A percentile compares a stretch with the other conserved stretches of the same genome.
Conservation (phyloP, 768 basidiomycete genomes). For the Terana coerulea region DNA sequence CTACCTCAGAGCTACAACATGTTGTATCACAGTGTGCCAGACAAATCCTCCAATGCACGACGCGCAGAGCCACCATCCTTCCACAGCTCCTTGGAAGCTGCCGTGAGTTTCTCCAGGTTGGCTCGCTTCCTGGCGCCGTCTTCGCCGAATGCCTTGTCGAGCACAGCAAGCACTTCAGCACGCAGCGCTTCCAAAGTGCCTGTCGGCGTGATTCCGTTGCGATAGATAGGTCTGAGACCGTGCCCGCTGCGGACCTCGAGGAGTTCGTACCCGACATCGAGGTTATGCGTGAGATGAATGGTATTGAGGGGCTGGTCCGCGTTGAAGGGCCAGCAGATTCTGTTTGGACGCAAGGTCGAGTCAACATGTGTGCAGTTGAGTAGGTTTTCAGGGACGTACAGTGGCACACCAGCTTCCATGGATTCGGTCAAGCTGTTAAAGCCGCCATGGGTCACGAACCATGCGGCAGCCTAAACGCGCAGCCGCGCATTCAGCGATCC, state of each 20-base stretch:
- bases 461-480: conserved; percentile 19
- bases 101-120: not conserved
- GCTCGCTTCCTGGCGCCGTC: conserved; percentile 17
- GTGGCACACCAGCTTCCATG: conserved; percentile 18
- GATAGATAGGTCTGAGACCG: conserved; percentile 13
- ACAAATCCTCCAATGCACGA: not conserved
- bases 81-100: conserved; percentile 7
- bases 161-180: conserved; percentile 11
- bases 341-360: not conserved
- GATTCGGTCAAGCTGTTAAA: conserved; percentile 22
- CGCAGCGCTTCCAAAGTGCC: conserved; percentile 16
- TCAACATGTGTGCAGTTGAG: too few relatives aligned
- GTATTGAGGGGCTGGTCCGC: conserved; percentile 24
- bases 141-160: conserved; percentile 14
- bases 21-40: too few relatives aligned
- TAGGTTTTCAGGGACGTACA: conserved; percentile 12
- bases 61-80: not conserved
- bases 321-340: conserved; percentile 26
- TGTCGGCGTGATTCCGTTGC: conserved; percentile 11
- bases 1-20: too few relatives aligned
- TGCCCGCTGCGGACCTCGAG: conserved; percentile 20
- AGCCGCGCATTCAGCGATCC: not conserved
- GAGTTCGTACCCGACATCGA: conserved; percentile 25
- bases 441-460: conserved; percentile 26
- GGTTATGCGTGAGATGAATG: conserved; percentile 17